Evolutionary conservation across 139 green algal species (phyloP).

Genomic region (Diplosphaera chodatii): DNA sequence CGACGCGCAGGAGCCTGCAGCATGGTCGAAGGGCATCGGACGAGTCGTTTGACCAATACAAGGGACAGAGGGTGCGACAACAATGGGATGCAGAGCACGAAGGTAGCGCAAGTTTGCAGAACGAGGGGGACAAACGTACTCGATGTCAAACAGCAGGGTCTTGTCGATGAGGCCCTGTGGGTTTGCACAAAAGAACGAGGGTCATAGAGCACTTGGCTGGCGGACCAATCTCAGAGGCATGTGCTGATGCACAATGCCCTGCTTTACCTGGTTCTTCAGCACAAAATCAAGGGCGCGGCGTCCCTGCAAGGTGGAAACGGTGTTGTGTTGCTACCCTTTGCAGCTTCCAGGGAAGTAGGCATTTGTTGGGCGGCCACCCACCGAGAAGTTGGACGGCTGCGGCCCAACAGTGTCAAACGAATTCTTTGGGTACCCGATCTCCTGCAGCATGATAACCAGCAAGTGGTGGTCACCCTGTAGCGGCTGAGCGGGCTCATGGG

Average conservation of each 20-base stretch:
- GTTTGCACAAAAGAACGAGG: not conserved
- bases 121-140: no score
- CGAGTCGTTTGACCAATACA: not conserved
- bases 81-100: no score
- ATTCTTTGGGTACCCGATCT: constrained; percentile 74
- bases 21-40: no score
- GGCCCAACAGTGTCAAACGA: constrained; percentile 52
- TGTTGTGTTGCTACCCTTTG: no score
- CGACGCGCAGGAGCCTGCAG: not conserved
- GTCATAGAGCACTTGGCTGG: no score
- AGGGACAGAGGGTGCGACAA: no score
- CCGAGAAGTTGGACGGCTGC: constrained; percentile 53
- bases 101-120: not conserved
- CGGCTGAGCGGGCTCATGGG: no score
- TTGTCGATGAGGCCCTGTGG: constrained; percentile 76
- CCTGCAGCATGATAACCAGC: no score
- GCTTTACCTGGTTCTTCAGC: constrained; percentile 67
- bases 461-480: no score
- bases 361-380: constrained; percentile 1
- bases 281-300: constrained; percentile 85
- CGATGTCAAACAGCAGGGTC: constrained; percentile 85
- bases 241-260: no score
- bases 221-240: no score
- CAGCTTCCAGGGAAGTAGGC: no score
- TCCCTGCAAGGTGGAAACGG: constrained; percentile 46